A percentile compares a stretch with the other conserved stretches of the same genome.
phyloP scores from a whole-genome alignment of 1,139 yeast species.

The Lodderomyces metapsilosis region DNA sequence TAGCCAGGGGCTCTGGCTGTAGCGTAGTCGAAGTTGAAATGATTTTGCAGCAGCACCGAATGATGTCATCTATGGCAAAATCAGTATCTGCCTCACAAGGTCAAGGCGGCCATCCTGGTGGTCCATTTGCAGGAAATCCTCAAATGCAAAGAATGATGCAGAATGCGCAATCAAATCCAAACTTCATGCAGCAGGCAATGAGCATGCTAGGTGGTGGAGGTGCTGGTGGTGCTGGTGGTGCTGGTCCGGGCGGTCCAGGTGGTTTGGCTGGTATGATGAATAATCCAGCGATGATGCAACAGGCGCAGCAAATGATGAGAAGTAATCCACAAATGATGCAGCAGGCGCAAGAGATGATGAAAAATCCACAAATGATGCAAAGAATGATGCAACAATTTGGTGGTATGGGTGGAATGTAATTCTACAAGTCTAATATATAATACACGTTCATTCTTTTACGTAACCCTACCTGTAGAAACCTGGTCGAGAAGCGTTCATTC shows the following conservation, averaged over 20 bases:
- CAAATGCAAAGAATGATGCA: constrained; percentile 48
- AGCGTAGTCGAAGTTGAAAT: constrained; percentile 91
- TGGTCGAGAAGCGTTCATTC: constrained; percentile 85
- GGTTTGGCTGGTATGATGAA: constrained; percentile 55
- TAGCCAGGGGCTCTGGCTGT: constrained; percentile 96
- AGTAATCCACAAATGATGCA: constrained; percentile 73
- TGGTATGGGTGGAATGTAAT: constrained; percentile 26
- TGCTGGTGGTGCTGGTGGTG: constrained; percentile 53
- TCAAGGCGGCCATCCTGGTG: constrained; percentile 41
- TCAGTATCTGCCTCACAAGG: constrained; percentile 61
- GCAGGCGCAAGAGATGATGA: constrained; percentile 55
- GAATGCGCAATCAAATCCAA: constrained; percentile 50
- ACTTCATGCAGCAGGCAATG: constrained; percentile 56
- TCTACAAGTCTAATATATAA: neutral
- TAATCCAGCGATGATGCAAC: constrained; percentile 41
- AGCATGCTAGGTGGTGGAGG: constrained; percentile 50
- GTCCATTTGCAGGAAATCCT: constrained; percentile 23
- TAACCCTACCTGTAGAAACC: constrained; percentile 65
- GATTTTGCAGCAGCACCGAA: constrained; percentile 85
- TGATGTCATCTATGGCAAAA: constrained; percentile 93
- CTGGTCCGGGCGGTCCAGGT: constrained; percentile 58
- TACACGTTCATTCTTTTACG: neutral
- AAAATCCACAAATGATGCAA: constrained; percentile 61
- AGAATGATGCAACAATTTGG: constrained; percentile 70
- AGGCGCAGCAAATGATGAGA: constrained; percentile 61